Evolutionary conservation across 2,329 filamentous ascomycete species (phyloP).

Genomic region (Taxawa tesnikishii): DNA sequence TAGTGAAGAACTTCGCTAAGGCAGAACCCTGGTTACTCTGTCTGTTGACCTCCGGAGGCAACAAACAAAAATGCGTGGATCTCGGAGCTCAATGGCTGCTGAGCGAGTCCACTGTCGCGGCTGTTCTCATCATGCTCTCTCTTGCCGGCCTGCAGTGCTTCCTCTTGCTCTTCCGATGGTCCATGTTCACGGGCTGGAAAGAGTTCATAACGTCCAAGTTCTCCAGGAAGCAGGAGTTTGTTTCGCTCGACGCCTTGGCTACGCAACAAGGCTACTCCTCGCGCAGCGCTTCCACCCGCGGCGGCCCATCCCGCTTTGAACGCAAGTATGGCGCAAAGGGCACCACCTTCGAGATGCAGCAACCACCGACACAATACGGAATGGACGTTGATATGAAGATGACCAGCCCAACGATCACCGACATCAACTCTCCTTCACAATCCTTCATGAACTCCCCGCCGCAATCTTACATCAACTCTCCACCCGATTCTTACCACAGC

Average conservation of each 20-base stretch:
- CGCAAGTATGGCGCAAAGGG: not conserved
- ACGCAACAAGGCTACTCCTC: not conserved
- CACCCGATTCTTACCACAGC: not conserved
- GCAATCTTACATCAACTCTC: no score
- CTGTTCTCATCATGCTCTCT: conserved; percentile 70
- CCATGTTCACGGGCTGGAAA: conserved; percentile 77
- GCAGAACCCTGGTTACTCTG: conserved; percentile 60
- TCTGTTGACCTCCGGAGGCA: conserved; percentile 42
- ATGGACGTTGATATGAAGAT: not conserved
- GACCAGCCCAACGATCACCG: not conserved
- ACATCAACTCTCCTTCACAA: not conserved
- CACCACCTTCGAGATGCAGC: not conserved
- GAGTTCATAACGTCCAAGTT: conserved; percentile 45
- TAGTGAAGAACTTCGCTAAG: conserved; percentile 41
- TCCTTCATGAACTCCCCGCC: not conserved
- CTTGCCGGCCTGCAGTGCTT: conserved; percentile 75
- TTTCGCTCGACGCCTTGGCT: conserved; percentile 65
- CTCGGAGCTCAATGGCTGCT: conserved; percentile 53
- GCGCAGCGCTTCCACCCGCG: not conserved
- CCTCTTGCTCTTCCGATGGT: conserved; percentile 66
- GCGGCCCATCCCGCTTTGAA: not conserved
- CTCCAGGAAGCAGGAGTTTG: conserved; percentile 62
- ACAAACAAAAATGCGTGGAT: conserved; percentile 55
- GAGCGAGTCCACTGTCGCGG: conserved; percentile 63
- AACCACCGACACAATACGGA: not conserved